Percentiles rank a stretch among this genome's conserved stretches.
Conservation (phyloP, 352 stramenopile genomes). For the Thalassiosira mediterranea region DNA sequence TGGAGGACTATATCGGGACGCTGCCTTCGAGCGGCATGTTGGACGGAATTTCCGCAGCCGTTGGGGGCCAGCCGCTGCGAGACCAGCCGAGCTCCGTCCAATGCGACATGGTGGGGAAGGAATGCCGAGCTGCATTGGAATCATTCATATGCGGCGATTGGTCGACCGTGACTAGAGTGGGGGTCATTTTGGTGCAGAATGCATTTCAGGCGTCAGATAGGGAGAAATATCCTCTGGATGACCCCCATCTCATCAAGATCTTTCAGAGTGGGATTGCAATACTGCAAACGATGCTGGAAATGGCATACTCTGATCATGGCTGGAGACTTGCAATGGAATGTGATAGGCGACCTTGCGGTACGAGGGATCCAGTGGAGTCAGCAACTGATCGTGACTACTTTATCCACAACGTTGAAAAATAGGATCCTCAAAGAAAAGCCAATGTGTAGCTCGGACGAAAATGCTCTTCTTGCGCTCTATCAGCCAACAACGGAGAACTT, state of each 20-base stretch:
- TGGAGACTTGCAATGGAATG: constrained; percentile 19
- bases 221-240: constrained; percentile 4
- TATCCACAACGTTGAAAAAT: constrained; percentile 5
- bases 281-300: constrained; percentile 1
- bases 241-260: neutral
- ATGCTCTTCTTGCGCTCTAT: too few relatives aligned
- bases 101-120: neutral
- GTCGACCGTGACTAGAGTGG: constrained; percentile 6
- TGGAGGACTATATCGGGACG: constrained; percentile 13
- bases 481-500: too few relatives aligned
- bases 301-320: constrained; percentile 14
- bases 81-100: neutral
- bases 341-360: constrained; percentile 4
- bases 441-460: too few relatives aligned
- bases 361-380: neutral
- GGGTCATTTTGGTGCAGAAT: constrained; percentile 3
- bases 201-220: constrained; percentile 12
- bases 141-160: constrained; percentile 16
- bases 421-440: too few relatives aligned
- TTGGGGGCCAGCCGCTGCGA: neutral
- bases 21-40: neutral
- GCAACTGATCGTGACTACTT: constrained; percentile 28
- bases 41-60: neutral
- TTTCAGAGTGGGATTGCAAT: constrained; percentile 3
- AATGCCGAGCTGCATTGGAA: constrained; percentile 4